Evolutionary conservation across 257 asterid species (phyloP).

Genomic region (Solanum chmielewskii): DNA sequence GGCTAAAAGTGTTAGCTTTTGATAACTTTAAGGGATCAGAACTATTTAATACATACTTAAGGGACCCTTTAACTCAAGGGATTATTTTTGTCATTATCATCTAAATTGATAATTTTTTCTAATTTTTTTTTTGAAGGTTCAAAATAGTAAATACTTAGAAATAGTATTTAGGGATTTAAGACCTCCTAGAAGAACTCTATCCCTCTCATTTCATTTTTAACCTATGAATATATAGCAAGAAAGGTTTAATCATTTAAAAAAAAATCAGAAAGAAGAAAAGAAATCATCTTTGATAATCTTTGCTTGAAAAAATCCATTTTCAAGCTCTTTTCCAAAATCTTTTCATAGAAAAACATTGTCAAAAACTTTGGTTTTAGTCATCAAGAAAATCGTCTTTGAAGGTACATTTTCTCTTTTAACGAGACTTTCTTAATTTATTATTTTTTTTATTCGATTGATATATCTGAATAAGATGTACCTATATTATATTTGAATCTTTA

Average conservation of each 20-base stretch:
- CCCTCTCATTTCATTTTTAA: neutral
- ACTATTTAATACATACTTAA: neutral
- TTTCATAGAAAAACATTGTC: neutral
- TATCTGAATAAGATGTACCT: neutral
- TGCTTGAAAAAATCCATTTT: neutral
- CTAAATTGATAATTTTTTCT: neutral
- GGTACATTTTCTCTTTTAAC: neutral
- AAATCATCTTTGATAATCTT: neutral
- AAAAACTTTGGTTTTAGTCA: neutral
- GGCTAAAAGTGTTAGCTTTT: neutral
- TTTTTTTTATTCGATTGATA: neutral
- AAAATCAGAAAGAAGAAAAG: neutral
- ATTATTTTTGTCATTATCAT: neutral
- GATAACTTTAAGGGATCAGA: neutral
- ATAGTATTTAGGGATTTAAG: neutral
- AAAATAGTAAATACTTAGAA: neutral
- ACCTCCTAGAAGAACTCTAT: neutral
- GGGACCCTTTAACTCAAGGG: neutral
- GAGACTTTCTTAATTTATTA: neutral
- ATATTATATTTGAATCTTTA: neutral
- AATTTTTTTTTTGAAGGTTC: neutral
- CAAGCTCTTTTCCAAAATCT: neutral
- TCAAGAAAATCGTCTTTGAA: neutral
- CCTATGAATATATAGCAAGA: neutral
- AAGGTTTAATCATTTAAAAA: neutral